Evolutionary conservation across 2,329 filamentous ascomycete genomes (phyloP).

Genomic region (Exophiala bonariae): DNA sequence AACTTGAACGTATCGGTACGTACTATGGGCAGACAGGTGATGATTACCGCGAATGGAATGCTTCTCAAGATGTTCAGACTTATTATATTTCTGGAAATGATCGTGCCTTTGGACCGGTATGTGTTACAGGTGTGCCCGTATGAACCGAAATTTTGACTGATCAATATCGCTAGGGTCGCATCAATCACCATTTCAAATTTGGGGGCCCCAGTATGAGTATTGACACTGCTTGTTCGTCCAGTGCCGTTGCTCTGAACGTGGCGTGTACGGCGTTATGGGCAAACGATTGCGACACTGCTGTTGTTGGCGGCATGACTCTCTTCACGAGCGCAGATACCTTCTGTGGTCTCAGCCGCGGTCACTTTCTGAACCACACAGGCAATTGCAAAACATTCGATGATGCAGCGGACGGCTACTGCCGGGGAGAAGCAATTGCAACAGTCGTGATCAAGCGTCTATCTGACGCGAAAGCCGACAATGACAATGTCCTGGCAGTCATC

Average conservation of each 20-base stretch:
- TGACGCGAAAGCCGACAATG: constrained; percentile 23
- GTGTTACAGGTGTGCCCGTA: not conserved
- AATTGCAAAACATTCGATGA: constrained; percentile 6
- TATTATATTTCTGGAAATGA: constrained; percentile 29
- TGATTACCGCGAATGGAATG: constrained; percentile 28
- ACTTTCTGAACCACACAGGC: constrained; percentile 46
- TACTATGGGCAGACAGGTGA: constrained; percentile 54
- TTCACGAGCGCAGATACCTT: constrained; percentile 53
- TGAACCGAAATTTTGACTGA: not conserved
- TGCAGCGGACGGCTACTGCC: constrained; percentile 31
- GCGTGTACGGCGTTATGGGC: constrained; percentile 68
- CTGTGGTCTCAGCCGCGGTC: constrained; percentile 35
- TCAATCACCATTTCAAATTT: constrained; percentile 76
- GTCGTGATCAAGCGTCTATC: constrained; percentile 27
- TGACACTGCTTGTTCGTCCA: constrained; percentile 75
- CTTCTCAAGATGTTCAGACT: constrained; percentile 26
- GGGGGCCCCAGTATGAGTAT: constrained; percentile 70
- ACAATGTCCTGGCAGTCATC: constrained; percentile 28
- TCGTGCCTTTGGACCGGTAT: constrained; percentile 27
- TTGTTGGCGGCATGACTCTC: constrained; percentile 70
- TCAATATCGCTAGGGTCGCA: constrained; percentile 48
- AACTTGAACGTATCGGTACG: constrained; percentile 59
- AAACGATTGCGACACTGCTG: constrained; percentile 71
- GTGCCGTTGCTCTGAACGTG: constrained; percentile 64
- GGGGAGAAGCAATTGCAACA: constrained; percentile 27